These are phyloP conservation scores for Dendrocalamus latiflorus DNA, from an alignment of 202 grass and related monocot genomes.

Conservation along the genomic window DNA sequence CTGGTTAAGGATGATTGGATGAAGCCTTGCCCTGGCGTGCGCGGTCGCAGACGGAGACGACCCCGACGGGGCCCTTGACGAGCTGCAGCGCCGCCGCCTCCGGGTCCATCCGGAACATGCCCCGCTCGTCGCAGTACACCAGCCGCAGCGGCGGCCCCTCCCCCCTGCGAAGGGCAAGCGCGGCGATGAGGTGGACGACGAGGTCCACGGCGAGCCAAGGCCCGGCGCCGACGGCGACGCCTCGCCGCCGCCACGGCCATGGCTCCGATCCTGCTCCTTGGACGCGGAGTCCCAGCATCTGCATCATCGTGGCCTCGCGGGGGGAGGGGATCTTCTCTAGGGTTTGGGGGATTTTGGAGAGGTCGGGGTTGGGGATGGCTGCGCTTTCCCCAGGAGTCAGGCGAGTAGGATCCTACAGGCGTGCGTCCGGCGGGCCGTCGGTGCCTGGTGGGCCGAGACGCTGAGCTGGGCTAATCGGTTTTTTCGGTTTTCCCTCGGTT, in stretches of 20 bases:
- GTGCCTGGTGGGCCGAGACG: too few species aligned
- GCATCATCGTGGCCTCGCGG: slow-evolving; percentile 40
- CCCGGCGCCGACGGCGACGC: not conserved
- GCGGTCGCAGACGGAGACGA: slow-evolving; percentile 60
- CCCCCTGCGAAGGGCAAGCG: not conserved
- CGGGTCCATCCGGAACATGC: slow-evolving; percentile 59
- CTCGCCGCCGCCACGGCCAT: not conserved
- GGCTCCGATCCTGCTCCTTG: slow-evolving; percentile 33
- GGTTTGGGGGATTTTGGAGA: slow-evolving; percentile 14
- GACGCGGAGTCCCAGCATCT: slow-evolving; percentile 66
- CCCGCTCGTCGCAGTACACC: slow-evolving; percentile 58
- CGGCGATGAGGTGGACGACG: slow-evolving; percentile 17
- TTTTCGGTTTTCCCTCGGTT: too few species aligned
- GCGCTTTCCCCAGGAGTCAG: not conserved
- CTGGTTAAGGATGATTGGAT: slow-evolving; percentile 73
- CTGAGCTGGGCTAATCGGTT: too few species aligned
- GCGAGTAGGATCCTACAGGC: too few species aligned
- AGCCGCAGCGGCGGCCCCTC: slow-evolving; percentile 39
- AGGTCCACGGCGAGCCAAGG: not conserved
- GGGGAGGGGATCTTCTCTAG: not conserved
- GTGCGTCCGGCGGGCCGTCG: too few species aligned
- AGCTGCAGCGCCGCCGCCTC: slow-evolving; percentile 62
- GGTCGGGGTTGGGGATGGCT: not conserved
- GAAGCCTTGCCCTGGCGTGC: slow-evolving; percentile 76
- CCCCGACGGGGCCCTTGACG: slow-evolving; percentile 61